These are phyloP conservation scores for Nectriaceae sp. DNA, from an alignment of 2,329 filamentous ascomycete genomes.

Conservation along the genomic window DNA sequence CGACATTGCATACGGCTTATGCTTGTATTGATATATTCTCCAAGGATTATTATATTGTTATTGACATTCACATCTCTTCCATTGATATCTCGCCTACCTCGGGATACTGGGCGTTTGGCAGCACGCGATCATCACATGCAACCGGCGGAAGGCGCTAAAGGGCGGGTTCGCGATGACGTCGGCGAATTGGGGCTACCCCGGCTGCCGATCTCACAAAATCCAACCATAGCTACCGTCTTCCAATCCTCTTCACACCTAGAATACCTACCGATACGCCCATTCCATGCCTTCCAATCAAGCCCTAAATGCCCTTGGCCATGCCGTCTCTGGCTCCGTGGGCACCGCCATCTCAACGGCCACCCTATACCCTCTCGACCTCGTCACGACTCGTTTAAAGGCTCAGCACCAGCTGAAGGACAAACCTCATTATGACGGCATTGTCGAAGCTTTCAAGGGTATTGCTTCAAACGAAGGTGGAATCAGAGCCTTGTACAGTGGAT, in stretches of 20 bases:
- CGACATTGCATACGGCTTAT: no score
- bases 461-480: slow-evolving; percentile 70
- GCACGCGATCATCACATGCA: slow-evolving; percentile 20
- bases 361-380: slow-evolving; percentile 80
- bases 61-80: neutral
- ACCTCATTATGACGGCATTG: slow-evolving; percentile 62
- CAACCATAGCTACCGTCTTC: neutral
- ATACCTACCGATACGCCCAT: neutral
- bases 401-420: slow-evolving; percentile 60
- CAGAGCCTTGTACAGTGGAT: slow-evolving; percentile 68
- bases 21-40: no score
- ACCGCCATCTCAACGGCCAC: slow-evolving; percentile 77
- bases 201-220: neutral
- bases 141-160: slow-evolving; percentile 6
- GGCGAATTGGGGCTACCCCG: neutral
- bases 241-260: neutral
- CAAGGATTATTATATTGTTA: no score
- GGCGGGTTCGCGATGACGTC: slow-evolving; percentile 19
- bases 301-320: slow-evolving; percentile 79
- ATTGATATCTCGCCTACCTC: slow-evolving; percentile 7
- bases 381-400: slow-evolving; percentile 80
- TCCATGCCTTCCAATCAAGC: slow-evolving; percentile 35
- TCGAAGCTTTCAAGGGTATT: slow-evolving; percentile 72
- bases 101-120: slow-evolving; percentile 1
- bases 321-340: slow-evolving; percentile 75